Percentiles rank a stretch among this genome's conserved stretches.
Conservation (phyloP, 2,329 filamentous ascomycete species). For the Aaosphaeria arxii region DNA sequence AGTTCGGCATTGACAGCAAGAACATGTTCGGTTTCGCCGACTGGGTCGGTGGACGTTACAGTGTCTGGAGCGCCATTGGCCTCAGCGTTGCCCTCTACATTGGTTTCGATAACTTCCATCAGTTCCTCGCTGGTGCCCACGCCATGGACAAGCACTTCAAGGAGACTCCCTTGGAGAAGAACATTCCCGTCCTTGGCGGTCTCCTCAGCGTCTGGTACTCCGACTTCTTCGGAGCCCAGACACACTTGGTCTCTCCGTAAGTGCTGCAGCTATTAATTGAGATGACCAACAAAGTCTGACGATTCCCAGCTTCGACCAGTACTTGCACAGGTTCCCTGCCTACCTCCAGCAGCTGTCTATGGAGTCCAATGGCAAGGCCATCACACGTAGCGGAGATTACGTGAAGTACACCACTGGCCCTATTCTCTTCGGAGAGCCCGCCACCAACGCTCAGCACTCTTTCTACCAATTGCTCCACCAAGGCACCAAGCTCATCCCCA, state of each 20-base stretch:
- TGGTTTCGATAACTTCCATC: conserved; percentile 95
- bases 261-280: conserved; percentile 32
- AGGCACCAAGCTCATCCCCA: conserved; percentile 96
- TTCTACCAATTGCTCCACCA: conserved; percentile 99
- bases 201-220: conserved; percentile 98
- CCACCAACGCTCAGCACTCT: conserved; percentile 98
- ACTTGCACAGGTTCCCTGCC: conserved; percentile 96
- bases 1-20: conserved; percentile 97
- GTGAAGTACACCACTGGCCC: conserved; percentile 97
- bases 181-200: conserved; percentile 90
- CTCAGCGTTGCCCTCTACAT: conserved; percentile 92
- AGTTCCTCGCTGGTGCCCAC: conserved; percentile 91
- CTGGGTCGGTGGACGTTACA: conserved; percentile 98
- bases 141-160: conserved; percentile 99
- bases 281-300: conserved; percentile 4
- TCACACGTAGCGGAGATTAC: conserved; percentile 80
- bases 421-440: conserved; percentile 95
- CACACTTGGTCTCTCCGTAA: conserved; percentile 92
- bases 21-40: conserved; percentile 99
- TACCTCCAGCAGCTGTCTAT: conserved; percentile 99
- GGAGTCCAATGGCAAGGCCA: conserved; percentile 98
- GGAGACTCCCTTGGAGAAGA: conserved; percentile 84
- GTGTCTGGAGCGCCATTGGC: conserved; percentile 97
- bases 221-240: conserved; percentile 97
- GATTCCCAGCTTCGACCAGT: conserved; percentile 80